Base-by-base conservation (phyloP, 805 yeast genomes). In the Jamesozyma jinghongensis region DNA sequence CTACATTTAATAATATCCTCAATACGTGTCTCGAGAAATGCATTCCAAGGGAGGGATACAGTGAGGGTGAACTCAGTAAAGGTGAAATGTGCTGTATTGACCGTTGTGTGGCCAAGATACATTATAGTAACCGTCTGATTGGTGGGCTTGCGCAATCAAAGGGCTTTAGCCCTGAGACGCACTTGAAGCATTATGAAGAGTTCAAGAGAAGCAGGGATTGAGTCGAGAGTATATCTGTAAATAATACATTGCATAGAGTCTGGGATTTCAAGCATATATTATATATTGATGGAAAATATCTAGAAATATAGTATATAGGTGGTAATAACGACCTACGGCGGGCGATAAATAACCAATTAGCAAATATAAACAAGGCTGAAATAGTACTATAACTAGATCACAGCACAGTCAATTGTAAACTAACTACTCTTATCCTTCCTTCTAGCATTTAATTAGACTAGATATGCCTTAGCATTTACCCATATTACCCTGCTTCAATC, bases 61-160 rank as follows among this genome's bases (percentile, higher is more conserved):
- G 85, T 13, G 97, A 90, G 52, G 71, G 75, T 8, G 97, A 90
- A 19, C 66, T 88, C 40, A 78, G 76, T 48, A 86, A 87, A 53
- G 97, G 95, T 29, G 97, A 88, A 57, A 63, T 70, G 44, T 71
- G 75, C 34, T 90, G 97, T 59, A 65, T 85, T 10, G 95, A 87
- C 59, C 68, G 97, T 45, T 88, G 97, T 65, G 90, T 84, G 34
- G 63, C 77, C 47, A 88, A 88, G 61, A 87, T 80, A 61, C 84
- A 86, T 67, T 71, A 71, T 51, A 80, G 87, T 35, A 87, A 81
- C 57, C 61, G 74, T 34, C 56, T 71, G 40, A 66, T 85, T 25
- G 92, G 90, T 0, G 71, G 68, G 13, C 55, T 63, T 60, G 67
- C 71, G 47, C 68, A 70, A 45, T 43, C 55, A 53, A 67, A 61